Evolutionary conservation across 2,329 filamentous ascomycete genomes (phyloP), one percentile per base, ranked within the genome.

Genomic region (Dactylellina parvicollis): DNA sequence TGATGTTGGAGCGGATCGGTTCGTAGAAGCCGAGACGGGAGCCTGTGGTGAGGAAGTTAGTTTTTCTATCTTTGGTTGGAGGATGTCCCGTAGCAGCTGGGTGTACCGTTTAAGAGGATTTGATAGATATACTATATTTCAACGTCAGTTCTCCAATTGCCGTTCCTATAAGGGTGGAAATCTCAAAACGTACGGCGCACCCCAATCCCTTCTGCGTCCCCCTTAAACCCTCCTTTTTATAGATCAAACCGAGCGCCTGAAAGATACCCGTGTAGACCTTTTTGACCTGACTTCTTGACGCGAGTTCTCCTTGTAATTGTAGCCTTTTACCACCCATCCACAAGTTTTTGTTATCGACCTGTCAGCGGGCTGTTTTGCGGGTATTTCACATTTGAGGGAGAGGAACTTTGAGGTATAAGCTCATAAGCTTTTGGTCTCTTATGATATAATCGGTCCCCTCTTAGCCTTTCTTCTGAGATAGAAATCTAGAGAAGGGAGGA

Each of bases 11-110:
- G 79, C 95, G 92, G 82, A 98, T 87, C 3, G 95, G 95, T 80
- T 99, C 95, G 85, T 99, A 99, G 85, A 99, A 97, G 74, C 95
- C 93, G 62, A 99, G 85, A 62, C 95, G 92, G 82, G 93, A 99
- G 79, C 95, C 69, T 73, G 20, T 16, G n/a, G 1, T n/a, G n/a
- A n/a, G n/a, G 24, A 9, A 20, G 22, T 26, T 10, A 44, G 18
- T 34, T 16, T 22, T 32, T 32, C 20, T 5, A 16, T 26, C 36
- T 42, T n/a, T 20, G 12, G 36, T 22, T 3, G 12, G 20, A 18
- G 26, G 1, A 18, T 38, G n/a, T 38, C 3, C n/a, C 26, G n/a
- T 12, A 5, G 34, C 24, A 16, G 24, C 22, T 7, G 10, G 4
- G 26, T 38, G 24, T 60, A 73, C 70, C 95, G 81, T 99, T 99